Conservation (phyloP, 106 monocot genomes). For the Narthecium ossifragum region DNA sequence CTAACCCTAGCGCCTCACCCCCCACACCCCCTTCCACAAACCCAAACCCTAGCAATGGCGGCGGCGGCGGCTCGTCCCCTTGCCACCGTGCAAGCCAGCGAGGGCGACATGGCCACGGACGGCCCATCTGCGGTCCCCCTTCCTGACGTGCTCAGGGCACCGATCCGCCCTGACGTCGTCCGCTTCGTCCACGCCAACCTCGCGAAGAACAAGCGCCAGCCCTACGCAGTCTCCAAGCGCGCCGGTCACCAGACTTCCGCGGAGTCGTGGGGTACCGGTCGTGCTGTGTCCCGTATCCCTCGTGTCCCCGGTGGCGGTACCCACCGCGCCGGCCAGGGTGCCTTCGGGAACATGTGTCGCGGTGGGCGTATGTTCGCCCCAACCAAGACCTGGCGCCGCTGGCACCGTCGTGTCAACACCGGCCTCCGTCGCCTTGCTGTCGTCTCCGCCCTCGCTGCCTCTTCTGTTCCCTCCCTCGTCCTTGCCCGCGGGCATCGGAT, state of each 20-base stretch:
- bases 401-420: conserved; percentile 61
- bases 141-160: conserved; percentile 50
- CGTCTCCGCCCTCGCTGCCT: conserved; percentile 53
- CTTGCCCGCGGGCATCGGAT: conserved; percentile 60
- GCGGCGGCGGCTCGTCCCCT: conserved; percentile 43
- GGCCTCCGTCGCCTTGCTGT: conserved; percentile 42
- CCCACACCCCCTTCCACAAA: not conserved
- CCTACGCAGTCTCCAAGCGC: conserved; percentile 56
- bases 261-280: conserved; percentile 88
- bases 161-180: conserved; percentile 66
- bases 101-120: conserved; percentile 43
- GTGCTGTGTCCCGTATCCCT: conserved; percentile 79
- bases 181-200: conserved; percentile 47
- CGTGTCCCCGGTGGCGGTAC: conserved; percentile 84
- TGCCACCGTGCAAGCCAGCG: conserved; percentile 36
- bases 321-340: conserved; percentile 79
- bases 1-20: conserved; percentile 7
- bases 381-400: conserved; percentile 76
- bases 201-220: conserved; percentile 50
- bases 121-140: conserved; percentile 28
- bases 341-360: conserved; percentile 66
- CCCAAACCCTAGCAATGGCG: conserved; percentile 1
- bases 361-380: conserved; percentile 88
- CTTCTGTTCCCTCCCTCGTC: conserved; percentile 48
- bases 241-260: conserved; percentile 94